A percentile compares a stretch with the other conserved stretches of the same genome.
Evolutionary conservation across 2,329 filamentous ascomycete species (phyloP).

Genomic region (Ophiostoma fasciatum): DNA sequence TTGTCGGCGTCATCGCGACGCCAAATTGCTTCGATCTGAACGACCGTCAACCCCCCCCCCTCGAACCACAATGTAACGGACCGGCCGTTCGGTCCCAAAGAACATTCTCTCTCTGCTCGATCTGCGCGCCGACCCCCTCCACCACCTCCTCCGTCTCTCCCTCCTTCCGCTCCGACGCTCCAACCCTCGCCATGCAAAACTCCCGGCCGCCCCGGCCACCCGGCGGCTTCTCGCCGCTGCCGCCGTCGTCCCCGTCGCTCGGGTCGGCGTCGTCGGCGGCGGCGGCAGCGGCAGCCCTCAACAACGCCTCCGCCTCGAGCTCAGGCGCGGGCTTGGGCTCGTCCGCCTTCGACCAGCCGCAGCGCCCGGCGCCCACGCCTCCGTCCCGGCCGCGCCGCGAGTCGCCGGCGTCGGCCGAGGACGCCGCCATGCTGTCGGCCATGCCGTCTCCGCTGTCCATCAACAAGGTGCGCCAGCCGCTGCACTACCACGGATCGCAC

Average conservation of each 20-base stretch:
- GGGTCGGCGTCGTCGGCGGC: constrained; percentile 1
- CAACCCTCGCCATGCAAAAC: constrained; percentile 29
- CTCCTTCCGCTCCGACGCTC: constrained; percentile 12
- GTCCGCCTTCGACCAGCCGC: constrained; percentile 14
- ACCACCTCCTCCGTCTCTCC: background rate
- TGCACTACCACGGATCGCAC: constrained; percentile 1
- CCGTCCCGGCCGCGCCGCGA: constrained; percentile 24
- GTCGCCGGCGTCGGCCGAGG: constrained; percentile 32
- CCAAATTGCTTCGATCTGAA: too few species aligned
- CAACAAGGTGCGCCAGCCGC: constrained; percentile 24
- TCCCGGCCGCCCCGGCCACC: constrained; percentile 31
- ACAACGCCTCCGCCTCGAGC: constrained; percentile 6
- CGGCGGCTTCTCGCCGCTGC: constrained; percentile 41
- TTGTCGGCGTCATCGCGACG: too few species aligned
- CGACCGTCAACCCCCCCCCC: too few species aligned
- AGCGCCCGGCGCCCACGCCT: constrained; percentile 16
- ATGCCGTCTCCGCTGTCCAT: constrained; percentile 23
- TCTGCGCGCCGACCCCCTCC: background rate
- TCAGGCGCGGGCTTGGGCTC: too few species aligned
- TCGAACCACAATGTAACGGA: constrained; percentile 33
- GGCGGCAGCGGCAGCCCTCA: constrained; percentile 12
- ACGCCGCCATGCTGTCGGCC: constrained; percentile 15
- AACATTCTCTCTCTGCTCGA: too few species aligned
- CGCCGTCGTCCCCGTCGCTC: constrained; percentile 13
- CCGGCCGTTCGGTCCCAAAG: constrained; percentile 1